Percentiles rank a stretch among this genome's conserved stretches.
These are phyloP conservation scores for Decorospora gaudefroyi DNA, from an alignment of 2,329 filamentous ascomycete species.

Conservation along the genomic window DNA sequence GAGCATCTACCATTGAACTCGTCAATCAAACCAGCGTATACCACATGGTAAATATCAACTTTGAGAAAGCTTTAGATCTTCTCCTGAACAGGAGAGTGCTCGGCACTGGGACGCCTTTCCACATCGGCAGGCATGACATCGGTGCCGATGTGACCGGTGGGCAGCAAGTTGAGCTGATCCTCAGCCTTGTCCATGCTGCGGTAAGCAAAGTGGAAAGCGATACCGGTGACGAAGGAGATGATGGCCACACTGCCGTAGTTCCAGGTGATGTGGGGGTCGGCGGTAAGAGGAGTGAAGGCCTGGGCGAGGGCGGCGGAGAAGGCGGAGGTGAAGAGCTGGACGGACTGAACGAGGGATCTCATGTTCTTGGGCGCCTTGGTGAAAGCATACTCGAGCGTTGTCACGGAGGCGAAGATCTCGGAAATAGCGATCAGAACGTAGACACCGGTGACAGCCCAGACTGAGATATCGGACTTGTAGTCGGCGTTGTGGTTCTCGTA, in stretches of 20 bases:
- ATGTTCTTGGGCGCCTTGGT: slow-evolving; percentile 72
- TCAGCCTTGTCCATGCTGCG: slow-evolving; percentile 43
- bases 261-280: slow-evolving; percentile 39
- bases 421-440: slow-evolving; percentile 61
- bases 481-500: slow-evolving; percentile 49
- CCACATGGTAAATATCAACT: no score
- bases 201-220: slow-evolving; percentile 41
- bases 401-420: slow-evolving; percentile 69
- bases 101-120: slow-evolving; percentile 32
- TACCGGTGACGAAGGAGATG: slow-evolving; percentile 42
- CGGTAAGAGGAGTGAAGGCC: slow-evolving; percentile 36
- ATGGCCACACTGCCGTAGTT: slow-evolving; percentile 46
- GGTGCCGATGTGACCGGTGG: slow-evolving; percentile 44
- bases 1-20: slow-evolving; percentile 2
- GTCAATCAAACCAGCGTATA: background rate
- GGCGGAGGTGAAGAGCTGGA: slow-evolving; percentile 46
- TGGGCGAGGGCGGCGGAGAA: slow-evolving; percentile 40
- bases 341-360: slow-evolving; percentile 50
- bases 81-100: slow-evolving; percentile 15
- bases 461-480: slow-evolving; percentile 54
- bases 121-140: slow-evolving; percentile 35
- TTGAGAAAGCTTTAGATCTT: no score
- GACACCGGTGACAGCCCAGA: slow-evolving; percentile 58
- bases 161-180: slow-evolving; percentile 47
- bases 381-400: slow-evolving; percentile 72